Evolutionary conservation across 2,329 filamentous ascomycete species (phyloP).

Genomic region (Didymella keratinophila): DNA sequence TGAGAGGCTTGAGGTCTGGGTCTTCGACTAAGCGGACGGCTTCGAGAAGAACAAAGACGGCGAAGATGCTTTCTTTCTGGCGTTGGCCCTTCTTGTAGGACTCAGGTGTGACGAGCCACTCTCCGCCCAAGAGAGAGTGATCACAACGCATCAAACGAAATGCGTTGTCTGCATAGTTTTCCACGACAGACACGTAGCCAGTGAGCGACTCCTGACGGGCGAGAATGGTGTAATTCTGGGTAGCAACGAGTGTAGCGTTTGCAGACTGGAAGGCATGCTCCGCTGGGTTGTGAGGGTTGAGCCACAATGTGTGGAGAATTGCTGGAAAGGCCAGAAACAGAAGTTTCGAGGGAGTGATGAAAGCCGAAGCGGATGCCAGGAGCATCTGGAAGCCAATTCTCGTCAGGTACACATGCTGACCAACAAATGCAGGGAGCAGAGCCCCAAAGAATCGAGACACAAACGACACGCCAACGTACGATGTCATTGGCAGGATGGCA

Average conservation of each 20-base stretch:
- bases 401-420: conserved; percentile 70
- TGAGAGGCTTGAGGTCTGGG: conserved; percentile 6
- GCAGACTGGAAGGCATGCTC: conserved; percentile 66
- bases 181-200: conserved; percentile 89
- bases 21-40: conserved; percentile 80
- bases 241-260: conserved; percentile 68
- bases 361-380: conserved; percentile 69
- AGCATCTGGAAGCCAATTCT: conserved; percentile 75
- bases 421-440: conserved; percentile 62
- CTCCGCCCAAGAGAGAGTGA: conserved; percentile 90
- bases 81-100: conserved; percentile 54
- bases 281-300: conserved; percentile 77
- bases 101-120: conserved; percentile 73
- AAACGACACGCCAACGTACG: conserved; percentile 69
- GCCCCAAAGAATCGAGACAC: conserved; percentile 53
- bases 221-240: conserved; percentile 75
- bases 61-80: conserved; percentile 86
- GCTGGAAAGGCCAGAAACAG: conserved; percentile 74
- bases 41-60: conserved; percentile 95
- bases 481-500: conserved; percentile 69
- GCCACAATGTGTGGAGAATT: conserved; percentile 71
- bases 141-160: conserved; percentile 91
- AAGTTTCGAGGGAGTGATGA: conserved; percentile 73
- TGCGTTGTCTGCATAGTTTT: conserved; percentile 69
- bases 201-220: conserved; percentile 87